phyloP scores from a whole-genome alignment of 2,329 filamentous ascomycete genomes.

The Neofusicoccum ribis region DNA sequence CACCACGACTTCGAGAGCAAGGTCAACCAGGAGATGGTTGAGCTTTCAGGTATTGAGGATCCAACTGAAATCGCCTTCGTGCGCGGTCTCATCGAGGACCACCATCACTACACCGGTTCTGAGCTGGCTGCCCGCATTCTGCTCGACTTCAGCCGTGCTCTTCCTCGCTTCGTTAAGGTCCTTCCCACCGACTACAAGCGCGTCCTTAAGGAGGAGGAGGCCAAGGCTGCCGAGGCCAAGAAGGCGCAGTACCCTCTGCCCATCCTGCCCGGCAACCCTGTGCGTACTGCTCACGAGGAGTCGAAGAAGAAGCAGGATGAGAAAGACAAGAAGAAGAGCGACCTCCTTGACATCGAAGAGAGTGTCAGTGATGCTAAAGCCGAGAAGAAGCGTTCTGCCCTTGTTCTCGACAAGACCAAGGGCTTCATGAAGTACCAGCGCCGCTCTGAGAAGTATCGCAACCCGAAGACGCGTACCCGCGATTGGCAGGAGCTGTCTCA shows the following conservation, averaged over 20 bases:
- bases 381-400: slow-evolving; percentile 85
- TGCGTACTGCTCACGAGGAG: slow-evolving; percentile 54
- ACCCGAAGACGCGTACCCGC: slow-evolving; percentile 77
- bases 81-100: slow-evolving; percentile 89
- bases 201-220: slow-evolving; percentile 80
- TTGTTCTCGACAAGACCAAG: slow-evolving; percentile 95
- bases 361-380: slow-evolving; percentile 79
- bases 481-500: slow-evolving; percentile 92
- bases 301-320: slow-evolving; percentile 58
- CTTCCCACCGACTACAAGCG: slow-evolving; percentile 96
- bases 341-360: slow-evolving; percentile 81
- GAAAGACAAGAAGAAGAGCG: slow-evolving; percentile 69
- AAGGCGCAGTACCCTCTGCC: slow-evolving; percentile 81
- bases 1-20: slow-evolving; percentile 87
- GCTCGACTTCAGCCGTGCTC: slow-evolving; percentile 90
- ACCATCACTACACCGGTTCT: slow-evolving; percentile 96
- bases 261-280: slow-evolving; percentile 66
- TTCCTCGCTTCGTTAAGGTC: slow-evolving; percentile 90
- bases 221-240: slow-evolving; percentile 82
- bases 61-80: slow-evolving; percentile 86
- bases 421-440: slow-evolving; percentile 98
- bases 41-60: slow-evolving; percentile 80
- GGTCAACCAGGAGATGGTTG: slow-evolving; percentile 97
- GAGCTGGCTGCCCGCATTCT: slow-evolving; percentile 90
- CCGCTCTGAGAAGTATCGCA: slow-evolving; percentile 89